Percentiles rank a stretch among this genome's conserved stretches.
Evolutionary conservation across 176 grass and related monocot species (phyloP).

Genomic region (Lolium multiflorum): DNA sequence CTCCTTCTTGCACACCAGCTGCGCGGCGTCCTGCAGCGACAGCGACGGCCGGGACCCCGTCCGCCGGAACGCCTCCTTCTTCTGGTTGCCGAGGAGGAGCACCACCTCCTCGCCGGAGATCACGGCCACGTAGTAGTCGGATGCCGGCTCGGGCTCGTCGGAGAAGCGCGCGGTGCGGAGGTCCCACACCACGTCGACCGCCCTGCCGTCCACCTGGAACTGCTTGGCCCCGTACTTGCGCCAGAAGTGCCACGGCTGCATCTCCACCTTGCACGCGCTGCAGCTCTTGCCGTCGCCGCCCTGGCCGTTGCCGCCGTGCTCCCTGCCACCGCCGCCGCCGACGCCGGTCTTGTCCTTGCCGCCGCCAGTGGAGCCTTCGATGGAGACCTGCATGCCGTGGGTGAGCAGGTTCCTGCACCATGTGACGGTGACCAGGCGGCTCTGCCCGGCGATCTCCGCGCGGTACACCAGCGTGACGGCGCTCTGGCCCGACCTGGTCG

Average conservation of each 20-base stretch:
- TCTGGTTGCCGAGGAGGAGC: constrained; percentile 84
- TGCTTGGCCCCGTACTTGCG: constrained; percentile 78
- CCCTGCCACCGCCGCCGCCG: constrained; percentile 39
- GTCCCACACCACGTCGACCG: constrained; percentile 89
- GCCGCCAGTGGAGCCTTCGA: constrained; percentile 56
- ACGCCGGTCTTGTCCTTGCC: constrained; percentile 57
- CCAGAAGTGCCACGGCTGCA: constrained; percentile 94
- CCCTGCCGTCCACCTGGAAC: constrained; percentile 63
- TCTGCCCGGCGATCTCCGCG: constrained; percentile 58
- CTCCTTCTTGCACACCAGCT: constrained; percentile 79
- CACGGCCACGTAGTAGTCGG: constrained; percentile 79
- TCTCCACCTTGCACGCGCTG: constrained; percentile 81
- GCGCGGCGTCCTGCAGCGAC: constrained; percentile 57
- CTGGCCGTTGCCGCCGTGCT: constrained; percentile 25
- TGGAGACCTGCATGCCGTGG: constrained; percentile 76
- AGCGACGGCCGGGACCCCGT: constrained; percentile 64
- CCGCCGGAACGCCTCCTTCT: constrained; percentile 75
- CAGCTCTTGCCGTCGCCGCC: constrained; percentile 19
- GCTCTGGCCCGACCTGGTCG: constrained; percentile 59
- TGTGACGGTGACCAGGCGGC: constrained; percentile 71
- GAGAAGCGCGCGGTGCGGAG: constrained; percentile 69
- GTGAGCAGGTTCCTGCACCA: constrained; percentile 90
- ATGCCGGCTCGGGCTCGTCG: constrained; percentile 72
- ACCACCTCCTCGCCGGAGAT: constrained; percentile 62
- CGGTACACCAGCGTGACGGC: constrained; percentile 65